Base-by-base conservation (phyloP, 768 basidiomycete genomes). In the Leccinum sublutescens region DNA sequence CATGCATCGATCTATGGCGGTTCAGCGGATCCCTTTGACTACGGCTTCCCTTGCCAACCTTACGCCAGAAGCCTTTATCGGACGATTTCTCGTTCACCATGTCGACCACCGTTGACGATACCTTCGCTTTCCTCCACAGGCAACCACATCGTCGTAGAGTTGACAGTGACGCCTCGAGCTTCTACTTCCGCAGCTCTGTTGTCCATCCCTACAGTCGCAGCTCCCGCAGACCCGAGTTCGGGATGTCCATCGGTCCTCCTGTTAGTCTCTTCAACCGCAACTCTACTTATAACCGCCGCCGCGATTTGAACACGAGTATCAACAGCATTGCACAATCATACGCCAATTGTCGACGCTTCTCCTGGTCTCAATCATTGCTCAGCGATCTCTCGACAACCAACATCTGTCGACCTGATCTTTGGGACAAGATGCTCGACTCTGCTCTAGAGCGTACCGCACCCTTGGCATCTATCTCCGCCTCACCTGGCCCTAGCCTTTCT, bases 91-190 rank as follows among this genome's bases (percentile, higher is more conserved):
- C 81, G 0, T 79, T 82, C 59, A 81, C 84, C 1, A 80, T 82
- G 75, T 79, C 79, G 5, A 71, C 71, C 34, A 68, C 76, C 1
- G 78, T 89, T 9, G 89, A 91, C 43, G 89, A 91, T 58, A 91
- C 89, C 0, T 91, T 92, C 70, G 83, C 83, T 0, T 91, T 88
- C 78, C 67, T 80, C 25, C 72, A 69, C 52, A 64, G 65, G 23
- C 72, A 74, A 54, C 69, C 69, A 2, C 77, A 71, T 27, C 79
- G 82, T 31, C 76, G 70, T 47, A 82, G 90, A 10, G 84, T 89
- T 11, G 89, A 88, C 29, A 91, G 88, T 56, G 89, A 92, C 64
- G 82, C 85, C 0, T 90, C 89, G 0, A 90, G 86, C 68, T 91
- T 90, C 75, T 91, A 88, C 65, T 88, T 88, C 81, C 72, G 68